Evolutionary conservation across 495 filamentous ascomycete genomes (phyloP), one percentile per base, ranked within the genome.

Genomic region (Podospora bellae-mahoneyi): DNA sequence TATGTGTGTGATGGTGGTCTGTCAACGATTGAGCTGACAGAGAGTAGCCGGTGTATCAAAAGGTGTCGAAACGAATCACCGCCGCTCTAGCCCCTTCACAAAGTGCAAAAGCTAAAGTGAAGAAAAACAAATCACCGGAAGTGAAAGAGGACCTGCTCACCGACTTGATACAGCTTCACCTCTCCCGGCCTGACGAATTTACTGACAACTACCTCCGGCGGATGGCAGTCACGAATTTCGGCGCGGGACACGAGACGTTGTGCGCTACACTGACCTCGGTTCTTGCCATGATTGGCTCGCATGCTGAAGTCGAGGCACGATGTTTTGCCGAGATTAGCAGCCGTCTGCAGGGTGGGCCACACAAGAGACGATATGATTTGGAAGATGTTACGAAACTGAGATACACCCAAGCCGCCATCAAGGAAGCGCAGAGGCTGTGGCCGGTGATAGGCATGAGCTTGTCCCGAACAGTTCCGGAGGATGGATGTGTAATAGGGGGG

Each of bases 351-450:
- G 39, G 39, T 10, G 13, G 6, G 5, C 32, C 64, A 13, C 58
- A 62, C 2, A 69, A 79, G 0, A 68, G 65, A 0, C 62, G 66
- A 9, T 80, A 83, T 61, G 68, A 81, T 2, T 34, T 54, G 59
- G 18, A 30, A 15, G 55, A n/a, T 0, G 18, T 66, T 26, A 2
- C 60, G 4, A 23, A 62, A 26, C 66, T 64, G 0, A 79, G 74
- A 1, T 91, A 89, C 69, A 84, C 88, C 9, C 81, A 86, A 48
- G 86, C 89, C 0, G 80, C 82, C 13, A 83, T 91, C 69, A 88
- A 88, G 66, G 90, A 92, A 72, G 79, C 84, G 0, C 83, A 90
- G 69, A 83, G 89, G 0, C 64, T 90, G 5, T 81, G 89, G 71
- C 86, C 90, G 0, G 84, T 86, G 3, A 80, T 85, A 16, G 83